Evolutionary conservation across 208 protist species (phyloP).

Genomic region (Naegleria lovaniensis): DNA sequence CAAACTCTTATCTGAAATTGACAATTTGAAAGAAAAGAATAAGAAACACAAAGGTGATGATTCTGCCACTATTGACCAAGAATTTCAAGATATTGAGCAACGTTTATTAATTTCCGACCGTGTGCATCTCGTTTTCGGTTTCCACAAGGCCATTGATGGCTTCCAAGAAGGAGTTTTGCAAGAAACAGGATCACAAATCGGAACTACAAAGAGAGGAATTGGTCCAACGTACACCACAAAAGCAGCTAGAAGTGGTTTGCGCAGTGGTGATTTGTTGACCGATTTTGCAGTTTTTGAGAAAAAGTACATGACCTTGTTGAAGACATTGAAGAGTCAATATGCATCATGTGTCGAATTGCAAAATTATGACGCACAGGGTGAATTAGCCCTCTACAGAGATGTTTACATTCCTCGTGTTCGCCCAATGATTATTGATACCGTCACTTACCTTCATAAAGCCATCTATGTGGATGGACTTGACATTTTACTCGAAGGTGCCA

Average conservation of each 20-base stretch:
- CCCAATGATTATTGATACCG: conserved; percentile 46
- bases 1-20: conserved; percentile 55
- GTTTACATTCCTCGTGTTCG: conserved; percentile 28
- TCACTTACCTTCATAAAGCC: conserved; percentile 46
- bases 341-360: not conserved
- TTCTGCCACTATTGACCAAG: not conserved
- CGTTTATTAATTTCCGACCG: conserved; percentile 57
- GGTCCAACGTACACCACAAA: conserved; percentile 51
- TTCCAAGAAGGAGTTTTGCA: conserved; percentile 24
- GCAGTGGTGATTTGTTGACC: conserved; percentile 46
- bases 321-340: conserved; percentile 28
- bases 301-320: conserved; percentile 35
- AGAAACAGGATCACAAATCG: conserved; percentile 34
- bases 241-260: conserved; percentile 42
- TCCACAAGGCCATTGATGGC: conserved; percentile 54
- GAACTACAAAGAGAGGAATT: conserved; percentile 52
- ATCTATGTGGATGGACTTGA: conserved; percentile 39
- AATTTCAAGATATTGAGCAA: conserved; percentile 30
- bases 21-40: conserved; percentile 43
- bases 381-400: conserved; percentile 47
- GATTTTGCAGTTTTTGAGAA: conserved; percentile 46
- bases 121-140: conserved; percentile 64
- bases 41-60: not conserved
- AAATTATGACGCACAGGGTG: conserved; percentile 43
- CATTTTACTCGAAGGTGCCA: conserved; percentile 55